Base-by-base conservation (phyloP, 257 asterid genomes). In the Coffea canephora region DNA sequence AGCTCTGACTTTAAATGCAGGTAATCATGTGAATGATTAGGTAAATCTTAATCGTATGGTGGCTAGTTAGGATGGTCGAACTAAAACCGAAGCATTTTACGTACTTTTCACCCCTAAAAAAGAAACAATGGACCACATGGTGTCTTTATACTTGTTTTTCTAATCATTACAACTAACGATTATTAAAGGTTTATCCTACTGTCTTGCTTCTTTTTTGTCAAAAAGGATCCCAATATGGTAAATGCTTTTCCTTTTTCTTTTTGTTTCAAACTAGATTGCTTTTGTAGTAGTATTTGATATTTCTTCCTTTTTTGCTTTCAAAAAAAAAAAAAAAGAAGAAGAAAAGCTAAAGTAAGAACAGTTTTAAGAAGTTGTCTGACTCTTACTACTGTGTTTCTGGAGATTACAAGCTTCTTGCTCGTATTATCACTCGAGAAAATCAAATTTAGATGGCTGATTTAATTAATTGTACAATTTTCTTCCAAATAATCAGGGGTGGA, bases 1-100 rank as follows among this genome's bases (percentile, higher is more conserved):
- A 65, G 99, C 99, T 46, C 77, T 92, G 85, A 85, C 97, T 31
- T 66, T 96, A 21, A 90, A 89, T 77, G 83, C 99, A 78, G 97
- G 99, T 93, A 65, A 55, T 55, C 59, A 27, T 75, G 64, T 39
- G 54, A 65, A 76, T 39, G 75, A 67, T 71, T 78, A 66, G 77
- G 82, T 57, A 65, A 65, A 25, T 74, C 71, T 54, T 66, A 25
- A 64, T 19, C 71, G 55, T 10, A 66, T 25, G 46, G 18, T 65
- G 75, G 83, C 50, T 64, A n/a, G 59, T 72, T 72, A 48, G 78
- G 78, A 48, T 48, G 78, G 74, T 62, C 49, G 66, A 73, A 50
- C 77, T 73, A 72, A 64, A 73, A 31, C 73, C 34, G 34, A 41
- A 46, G 4, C 21, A 46, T 41, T 79, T 72, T 19, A 73, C 3